phyloP scores from a whole-genome alignment of 768 basidiomycete species.

The Rhizopogon roseolus region DNA sequence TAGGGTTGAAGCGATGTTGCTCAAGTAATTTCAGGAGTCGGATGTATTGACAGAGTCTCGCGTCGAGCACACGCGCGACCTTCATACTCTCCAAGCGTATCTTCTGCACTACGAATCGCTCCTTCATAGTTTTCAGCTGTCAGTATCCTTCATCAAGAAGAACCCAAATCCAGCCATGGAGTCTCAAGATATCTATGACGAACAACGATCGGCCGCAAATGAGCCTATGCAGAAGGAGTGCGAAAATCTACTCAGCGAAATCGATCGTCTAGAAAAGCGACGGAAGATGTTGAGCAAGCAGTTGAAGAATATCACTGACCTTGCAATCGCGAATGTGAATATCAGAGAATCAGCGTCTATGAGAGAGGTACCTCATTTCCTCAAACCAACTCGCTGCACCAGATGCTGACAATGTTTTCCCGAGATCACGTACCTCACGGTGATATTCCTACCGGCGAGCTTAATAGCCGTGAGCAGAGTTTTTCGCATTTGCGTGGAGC shows the following conservation, averaged over 20 bases:
- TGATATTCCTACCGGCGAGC: constrained; percentile 56
- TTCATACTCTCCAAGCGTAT: constrained; percentile 55
- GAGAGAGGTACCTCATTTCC: constrained; percentile 20
- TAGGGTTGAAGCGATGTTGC: not conserved
- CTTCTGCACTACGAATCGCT: constrained; percentile 51
- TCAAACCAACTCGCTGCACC: constrained; percentile 19
- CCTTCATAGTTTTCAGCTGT: constrained; percentile 48
- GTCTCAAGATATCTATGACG: constrained; percentile 7
- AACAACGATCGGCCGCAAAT: constrained; percentile 17
- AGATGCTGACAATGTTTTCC: not conserved
- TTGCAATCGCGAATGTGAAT: constrained; percentile 53
- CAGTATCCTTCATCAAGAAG: constrained; percentile 41
- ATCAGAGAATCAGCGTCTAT: constrained; percentile 41
- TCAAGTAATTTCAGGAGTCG: constrained; percentile 36
- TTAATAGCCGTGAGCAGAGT: constrained; percentile 29
- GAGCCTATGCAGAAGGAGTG: constrained; percentile 43
- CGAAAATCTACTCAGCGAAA: constrained; percentile 41
- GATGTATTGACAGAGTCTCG: constrained; percentile 35
- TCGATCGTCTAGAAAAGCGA: constrained; percentile 39
- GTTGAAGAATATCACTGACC: constrained; percentile 28
- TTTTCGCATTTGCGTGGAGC: not conserved
- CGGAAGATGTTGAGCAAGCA: constrained; percentile 24
- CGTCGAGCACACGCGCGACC: constrained; percentile 42
- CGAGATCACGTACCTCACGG: constrained; percentile 47
- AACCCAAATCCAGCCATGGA: constrained; percentile 48